Evolutionary conservation across 495 filamentous ascomycete species (phyloP).

Genomic region (Glutinoglossum americanum): DNA sequence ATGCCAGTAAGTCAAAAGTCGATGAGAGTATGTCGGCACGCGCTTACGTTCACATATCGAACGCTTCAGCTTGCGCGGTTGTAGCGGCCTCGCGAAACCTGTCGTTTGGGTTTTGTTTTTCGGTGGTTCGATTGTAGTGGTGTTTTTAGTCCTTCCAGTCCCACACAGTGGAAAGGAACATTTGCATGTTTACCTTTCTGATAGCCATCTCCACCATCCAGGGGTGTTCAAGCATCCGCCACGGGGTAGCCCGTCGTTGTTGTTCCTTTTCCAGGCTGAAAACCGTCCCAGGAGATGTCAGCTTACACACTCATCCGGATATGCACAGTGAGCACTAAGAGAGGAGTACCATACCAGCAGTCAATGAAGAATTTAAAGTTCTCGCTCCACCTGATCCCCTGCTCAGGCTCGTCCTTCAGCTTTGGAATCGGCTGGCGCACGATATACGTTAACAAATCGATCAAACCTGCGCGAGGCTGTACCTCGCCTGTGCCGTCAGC

Average conservation of each 20-base stretch:
- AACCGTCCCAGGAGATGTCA: not conserved
- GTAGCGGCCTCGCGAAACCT: not conserved
- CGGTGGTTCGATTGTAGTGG: not conserved
- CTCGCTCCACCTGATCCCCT: constrained; percentile 73
- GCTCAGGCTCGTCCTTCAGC: constrained; percentile 75
- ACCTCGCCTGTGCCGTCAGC: constrained; percentile 62
- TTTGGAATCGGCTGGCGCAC: constrained; percentile 90
- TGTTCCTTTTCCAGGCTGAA: constrained; percentile 82
- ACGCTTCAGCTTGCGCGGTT: not conserved
- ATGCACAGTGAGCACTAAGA: not conserved
- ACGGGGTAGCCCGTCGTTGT: constrained; percentile 66
- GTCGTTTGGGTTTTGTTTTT: not conserved
- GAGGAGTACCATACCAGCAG: constrained; percentile 50
- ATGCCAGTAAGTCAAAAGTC: not conserved
- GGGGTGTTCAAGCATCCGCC: constrained; percentile 97
- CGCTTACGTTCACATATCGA: not conserved
- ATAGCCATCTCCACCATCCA: constrained; percentile 92
- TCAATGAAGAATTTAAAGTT: constrained; percentile 98
- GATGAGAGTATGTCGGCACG: not conserved
- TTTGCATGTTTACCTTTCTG: constrained; percentile 91
- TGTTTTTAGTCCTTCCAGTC: constrained; percentile 47
- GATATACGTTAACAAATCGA: constrained; percentile 91
- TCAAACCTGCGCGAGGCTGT: constrained; percentile 66
- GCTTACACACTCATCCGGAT: not conserved
- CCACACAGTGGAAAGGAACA: constrained; percentile 85